These are phyloP conservation scores for Blastobotrys capitulatus DNA, from an alignment of 1,139 yeast genomes.

Conservation along the genomic window DNA sequence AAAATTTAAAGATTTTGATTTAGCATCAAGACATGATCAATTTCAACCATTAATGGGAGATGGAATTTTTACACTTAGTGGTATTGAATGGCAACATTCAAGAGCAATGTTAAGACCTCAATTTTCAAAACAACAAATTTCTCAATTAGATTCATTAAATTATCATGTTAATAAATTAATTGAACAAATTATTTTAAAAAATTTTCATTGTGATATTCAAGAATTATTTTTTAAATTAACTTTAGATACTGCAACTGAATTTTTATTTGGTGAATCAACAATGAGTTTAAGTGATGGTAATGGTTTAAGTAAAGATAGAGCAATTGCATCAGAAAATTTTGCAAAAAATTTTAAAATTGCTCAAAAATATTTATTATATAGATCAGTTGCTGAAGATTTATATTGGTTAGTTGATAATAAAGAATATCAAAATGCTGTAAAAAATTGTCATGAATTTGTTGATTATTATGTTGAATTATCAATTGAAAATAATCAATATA, in stretches of 20 bases:
- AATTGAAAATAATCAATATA: constrained; percentile 15
- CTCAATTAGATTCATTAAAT: constrained; percentile 45
- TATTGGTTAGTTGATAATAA: constrained; percentile 33
- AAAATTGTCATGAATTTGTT: constrained; percentile 30
- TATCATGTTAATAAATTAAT: constrained; percentile 16
- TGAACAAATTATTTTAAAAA: constrained; percentile 9
- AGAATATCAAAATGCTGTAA: constrained; percentile 32
- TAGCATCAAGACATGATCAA: constrained; percentile 43
- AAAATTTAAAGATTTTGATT: constrained; percentile 45
- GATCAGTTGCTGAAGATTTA: constrained; percentile 37
- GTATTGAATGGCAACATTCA: constrained; percentile 53
- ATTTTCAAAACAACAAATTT: constrained; percentile 51
- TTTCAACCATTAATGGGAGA: constrained; percentile 47
- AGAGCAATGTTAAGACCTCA: constrained; percentile 56
- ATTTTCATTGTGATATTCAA: constrained; percentile 38
- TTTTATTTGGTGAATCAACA: constrained; percentile 52
- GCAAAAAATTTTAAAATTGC: constrained; percentile 42
- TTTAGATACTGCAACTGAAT: constrained; percentile 54
- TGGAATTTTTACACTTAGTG: constrained; percentile 54
- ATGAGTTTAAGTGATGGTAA: constrained; percentile 33
- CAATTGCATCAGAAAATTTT: constrained; percentile 28
- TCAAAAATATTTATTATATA: constrained; percentile 37
- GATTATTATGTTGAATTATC: constrained; percentile 32
- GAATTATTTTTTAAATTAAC: constrained; percentile 47
- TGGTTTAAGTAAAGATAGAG: constrained; percentile 10